Base-by-base conservation (phyloP, 1,284 basidiomycete species). In the Malassezia japonica region DNA sequence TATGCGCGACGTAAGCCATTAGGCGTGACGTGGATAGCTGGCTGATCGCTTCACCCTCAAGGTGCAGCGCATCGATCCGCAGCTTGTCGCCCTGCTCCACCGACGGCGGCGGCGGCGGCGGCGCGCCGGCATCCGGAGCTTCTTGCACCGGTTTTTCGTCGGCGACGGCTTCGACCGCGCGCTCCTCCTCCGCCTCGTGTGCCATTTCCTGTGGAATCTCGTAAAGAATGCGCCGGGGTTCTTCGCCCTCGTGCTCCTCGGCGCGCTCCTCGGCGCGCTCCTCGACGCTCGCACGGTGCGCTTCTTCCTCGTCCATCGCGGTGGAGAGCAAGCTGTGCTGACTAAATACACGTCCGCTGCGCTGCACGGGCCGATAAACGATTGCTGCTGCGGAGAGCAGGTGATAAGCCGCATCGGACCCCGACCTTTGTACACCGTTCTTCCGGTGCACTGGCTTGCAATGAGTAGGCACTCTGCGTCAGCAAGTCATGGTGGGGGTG, bases 21-120 rank as follows among this genome's bases (percentile, higher is more conserved):
- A 72, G 59, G 13, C 70, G 61, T 4, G 68, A 71, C 2, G 70
- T 72, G 10, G 70, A 72, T 1, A 69, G 58, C 44, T 70, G 67
- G 1, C 60, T 67, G 57, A 72, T 66, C n/a, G 68, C 68, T 8
- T 37, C 28, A 3, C 70, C 70, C 33, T 65, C 50, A 21, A 72
- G 54, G 47, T 69, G 61, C 8, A 72, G 56, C 6, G 62, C 66
- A 1, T 57, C 55, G 24, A 61, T 55, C 5, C 65, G 60, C 20
- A 72, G 45, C 38, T 66, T 60, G 32, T 49, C 50, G 12, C 60
- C 60, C 20, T 47, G 38, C 33, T 63, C 63, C 20, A 66, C 54
- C 8, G 53, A 38, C 7, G 65, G 61, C 4, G 55, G 56, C 10
- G 56, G 48, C 10, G 56, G 54, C 21, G 45, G 34, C 23, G 42